Percentiles rank a stretch among this genome's conserved stretches.
These are phyloP conservation scores for Jaenimonas drosophilae DNA, from an alignment of 208 protist species.

Conservation along the genomic window DNA sequence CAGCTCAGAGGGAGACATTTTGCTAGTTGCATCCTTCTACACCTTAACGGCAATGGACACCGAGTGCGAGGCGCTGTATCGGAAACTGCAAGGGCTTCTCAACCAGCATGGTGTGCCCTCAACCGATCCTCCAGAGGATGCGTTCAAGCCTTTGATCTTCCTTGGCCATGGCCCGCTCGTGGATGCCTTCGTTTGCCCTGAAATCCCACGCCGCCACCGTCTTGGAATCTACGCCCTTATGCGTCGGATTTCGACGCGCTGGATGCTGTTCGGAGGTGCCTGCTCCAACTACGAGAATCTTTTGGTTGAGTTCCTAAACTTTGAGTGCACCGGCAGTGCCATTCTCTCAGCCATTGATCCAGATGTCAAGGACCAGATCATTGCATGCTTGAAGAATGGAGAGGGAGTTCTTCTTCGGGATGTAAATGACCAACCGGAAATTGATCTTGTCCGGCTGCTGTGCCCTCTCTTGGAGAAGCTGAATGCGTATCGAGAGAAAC, in stretches of 20 bases:
- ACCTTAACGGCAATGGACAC: slow-evolving; percentile 33
- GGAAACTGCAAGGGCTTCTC: slow-evolving; percentile 18
- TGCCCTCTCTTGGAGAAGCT: slow-evolving; percentile 12
- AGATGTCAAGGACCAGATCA: slow-evolving; percentile 21
- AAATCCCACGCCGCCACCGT: slow-evolving; percentile 20
- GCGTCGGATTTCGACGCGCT: slow-evolving; percentile 29
- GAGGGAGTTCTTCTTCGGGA: slow-evolving; percentile 67
- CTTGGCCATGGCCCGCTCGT: slow-evolving; percentile 26
- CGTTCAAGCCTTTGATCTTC: slow-evolving; percentile 33
- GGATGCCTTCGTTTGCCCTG: slow-evolving; percentile 23
- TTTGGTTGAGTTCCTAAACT: slow-evolving; percentile 27
- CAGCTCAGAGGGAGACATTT: slow-evolving; percentile 38
- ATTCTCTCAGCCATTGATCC: slow-evolving; percentile 36
- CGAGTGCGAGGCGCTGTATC: slow-evolving; percentile 1
- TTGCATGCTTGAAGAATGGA: slow-evolving; percentile 35
- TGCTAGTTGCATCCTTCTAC: slow-evolving; percentile 57
- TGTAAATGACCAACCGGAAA: slow-evolving; percentile 13
- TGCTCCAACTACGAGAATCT: slow-evolving; percentile 27
- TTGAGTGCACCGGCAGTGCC: slow-evolving; percentile 37
- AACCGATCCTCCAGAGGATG: slow-evolving; percentile 3
- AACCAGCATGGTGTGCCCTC: slow-evolving; percentile 11
- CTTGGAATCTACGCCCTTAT: slow-evolving; percentile 13
- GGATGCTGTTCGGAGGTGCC: slow-evolving; percentile 52
- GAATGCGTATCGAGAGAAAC: slow-evolving; percentile 1
- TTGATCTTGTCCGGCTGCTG: slow-evolving; percentile 19